Base-by-base conservation (phyloP, 352 stramenopile genomes). In the Phytopythium montanum region DNA sequence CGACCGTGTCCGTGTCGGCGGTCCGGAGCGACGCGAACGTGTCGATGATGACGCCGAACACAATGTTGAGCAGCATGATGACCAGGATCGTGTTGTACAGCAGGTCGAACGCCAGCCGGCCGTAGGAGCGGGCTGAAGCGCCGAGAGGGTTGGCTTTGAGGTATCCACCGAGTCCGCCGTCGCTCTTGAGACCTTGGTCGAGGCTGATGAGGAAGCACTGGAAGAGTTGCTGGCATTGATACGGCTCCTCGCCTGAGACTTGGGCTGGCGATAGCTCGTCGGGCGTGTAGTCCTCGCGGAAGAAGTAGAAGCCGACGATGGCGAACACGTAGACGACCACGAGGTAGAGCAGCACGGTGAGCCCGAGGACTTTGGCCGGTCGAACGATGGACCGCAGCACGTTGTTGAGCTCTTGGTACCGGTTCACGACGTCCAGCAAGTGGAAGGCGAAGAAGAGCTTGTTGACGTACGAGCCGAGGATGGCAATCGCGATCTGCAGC, bases 11-110 rank as follows among this genome's bases (percentile, higher is more conserved):
- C 46, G 84, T 72, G 62, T 92, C 80, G 2, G 75, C 68, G 1
- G 70, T 79, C 5, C 82, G 80, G 41, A 92, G 59, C n/a, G 76
- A 86, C 34, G 82, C 82, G 55, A 92, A 92, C 19, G 75, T 92
- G 53, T 92, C 82, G 54, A 92, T 88, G 60, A 92, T 92, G 21
- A 92, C 75, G 26, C 80, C 82, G 56, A 92, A 92, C 23, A 89
- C 66, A 33, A 90, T 68, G 51, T 92, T 92, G 57, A 90, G 63
- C n/a, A 92, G 72, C 54, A 90, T 68, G 23, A 90, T 76, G 34
- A 90, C 72, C 16, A 92, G 69, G 38, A 89, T 62, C 19, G 73
- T 79, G 68, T 92, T 88, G 73, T 84, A 92, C 14, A 81, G 54
- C 19, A 87, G 42, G 33, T 90, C 82, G 53, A 88, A 92, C 26